Evolutionary conservation across 2,329 filamentous ascomycete genomes (phyloP).

Genomic region (Juglanconis oblonga): DNA sequence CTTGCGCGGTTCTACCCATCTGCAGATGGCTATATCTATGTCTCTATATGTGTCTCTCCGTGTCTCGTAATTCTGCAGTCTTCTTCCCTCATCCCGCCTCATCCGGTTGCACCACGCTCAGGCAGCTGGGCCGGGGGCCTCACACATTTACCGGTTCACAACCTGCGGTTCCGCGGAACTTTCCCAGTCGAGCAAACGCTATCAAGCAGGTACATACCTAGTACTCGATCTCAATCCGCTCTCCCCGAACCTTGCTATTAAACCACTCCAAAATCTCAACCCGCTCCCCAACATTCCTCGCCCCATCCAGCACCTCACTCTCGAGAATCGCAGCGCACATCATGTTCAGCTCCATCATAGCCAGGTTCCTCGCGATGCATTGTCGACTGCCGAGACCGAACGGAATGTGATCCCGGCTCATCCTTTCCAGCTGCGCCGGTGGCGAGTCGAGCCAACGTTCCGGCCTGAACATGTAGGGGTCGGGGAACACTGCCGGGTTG

Average conservation of each 20-base stretch:
- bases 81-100: neutral
- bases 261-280: constrained; percentile 14
- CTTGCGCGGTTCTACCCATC: neutral
- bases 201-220: neutral
- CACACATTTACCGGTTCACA: neutral
- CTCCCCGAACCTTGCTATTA: constrained; percentile 6
- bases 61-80: neutral
- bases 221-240: constrained; percentile 6
- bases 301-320: constrained; percentile 4
- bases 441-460: constrained; percentile 21
- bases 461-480: constrained; percentile 18
- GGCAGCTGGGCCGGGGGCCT: too few species aligned
- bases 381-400: constrained; percentile 22
- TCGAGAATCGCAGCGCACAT: constrained; percentile 7
- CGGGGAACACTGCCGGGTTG: constrained; percentile 21
- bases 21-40: neutral
- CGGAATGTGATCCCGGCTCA: constrained; percentile 17
- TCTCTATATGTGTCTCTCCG: neutral
- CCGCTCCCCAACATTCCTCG: constrained; percentile 4
- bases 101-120: too few species aligned
- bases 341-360: constrained; percentile 16
- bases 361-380: constrained; percentile 22
- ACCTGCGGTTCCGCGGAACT: neutral
- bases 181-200: neutral
- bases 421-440: constrained; percentile 7